A percentile compares a stretch with the other conserved stretches of the same genome.
Evolutionary conservation across 2,329 filamentous ascomycete genomes (phyloP).

Genomic region (Colletotrichum sublineola): DNA sequence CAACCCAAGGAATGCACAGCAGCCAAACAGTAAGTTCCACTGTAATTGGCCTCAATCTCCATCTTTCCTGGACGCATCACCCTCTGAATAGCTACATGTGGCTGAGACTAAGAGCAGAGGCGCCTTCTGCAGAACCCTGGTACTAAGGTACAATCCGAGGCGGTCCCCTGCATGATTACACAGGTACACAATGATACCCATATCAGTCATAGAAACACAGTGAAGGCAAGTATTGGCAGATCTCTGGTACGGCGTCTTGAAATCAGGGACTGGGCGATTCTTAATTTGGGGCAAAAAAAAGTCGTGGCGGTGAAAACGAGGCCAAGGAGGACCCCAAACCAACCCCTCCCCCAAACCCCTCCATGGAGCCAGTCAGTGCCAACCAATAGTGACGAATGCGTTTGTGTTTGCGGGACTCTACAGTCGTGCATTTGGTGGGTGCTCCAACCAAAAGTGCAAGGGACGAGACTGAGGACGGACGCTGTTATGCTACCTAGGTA

Average conservation of each 20-base stretch:
- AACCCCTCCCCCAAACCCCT: neutral
- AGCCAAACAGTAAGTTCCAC: neutral
- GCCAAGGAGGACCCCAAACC: slow-evolving; percentile 1
- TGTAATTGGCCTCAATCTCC: slow-evolving; percentile 8
- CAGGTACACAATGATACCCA: too few species aligned
- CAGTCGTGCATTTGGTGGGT: slow-evolving; percentile 4
- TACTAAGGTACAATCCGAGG: too few species aligned
- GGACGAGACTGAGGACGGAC: neutral
- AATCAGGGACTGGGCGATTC: slow-evolving; percentile 11
- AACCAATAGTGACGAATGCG: slow-evolving; percentile 30
- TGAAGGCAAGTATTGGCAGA: neutral
- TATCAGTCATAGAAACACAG: too few species aligned
- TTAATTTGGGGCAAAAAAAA: slow-evolving; percentile 20
- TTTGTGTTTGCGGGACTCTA: slow-evolving; percentile 27
- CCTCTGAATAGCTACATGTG: neutral
- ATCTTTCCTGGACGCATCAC: neutral
- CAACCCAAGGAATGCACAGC: neutral
- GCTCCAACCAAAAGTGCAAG: slow-evolving; percentile 2
- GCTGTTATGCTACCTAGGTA: neutral
- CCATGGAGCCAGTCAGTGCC: neutral
- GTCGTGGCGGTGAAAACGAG: slow-evolving; percentile 29
- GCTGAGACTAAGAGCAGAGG: slow-evolving; percentile 1
- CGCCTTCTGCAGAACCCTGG: too few species aligned
- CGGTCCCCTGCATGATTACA: too few species aligned
- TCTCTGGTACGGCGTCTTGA: slow-evolving; percentile 3